Evolutionary conservation across 2,329 filamentous ascomycete genomes (phyloP).

Genomic region (Thelonectria olida): DNA sequence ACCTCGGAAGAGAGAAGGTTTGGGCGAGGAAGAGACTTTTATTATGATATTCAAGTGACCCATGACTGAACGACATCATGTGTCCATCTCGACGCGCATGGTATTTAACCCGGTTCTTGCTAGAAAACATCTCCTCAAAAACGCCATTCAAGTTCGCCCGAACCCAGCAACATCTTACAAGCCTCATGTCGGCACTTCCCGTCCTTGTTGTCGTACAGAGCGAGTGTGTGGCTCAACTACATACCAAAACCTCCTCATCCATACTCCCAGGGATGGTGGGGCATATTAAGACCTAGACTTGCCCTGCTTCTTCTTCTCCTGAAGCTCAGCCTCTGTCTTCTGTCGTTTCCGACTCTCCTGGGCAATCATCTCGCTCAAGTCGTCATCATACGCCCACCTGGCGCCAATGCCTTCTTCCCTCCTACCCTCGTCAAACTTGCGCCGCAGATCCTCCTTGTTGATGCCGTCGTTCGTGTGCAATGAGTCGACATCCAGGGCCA

Average conservation of each 20-base stretch:
- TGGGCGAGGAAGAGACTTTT: background rate
- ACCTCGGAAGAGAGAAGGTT: background rate
- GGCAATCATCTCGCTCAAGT: conserved; percentile 95
- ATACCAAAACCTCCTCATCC: too few relatives aligned
- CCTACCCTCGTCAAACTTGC: conserved; percentile 79
- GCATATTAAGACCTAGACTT: conserved; percentile 59
- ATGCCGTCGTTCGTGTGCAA: conserved; percentile 79
- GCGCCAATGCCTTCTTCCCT: conserved; percentile 73
- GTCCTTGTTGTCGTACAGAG: background rate
- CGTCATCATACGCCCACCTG: conserved; percentile 82
- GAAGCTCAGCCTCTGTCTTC: conserved; percentile 85
- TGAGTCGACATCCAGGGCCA: conserved; percentile 87
- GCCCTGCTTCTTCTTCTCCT: conserved; percentile 68
- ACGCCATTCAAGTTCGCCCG: conserved; percentile 35
- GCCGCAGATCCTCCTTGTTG: conserved; percentile 83
- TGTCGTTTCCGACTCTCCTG: conserved; percentile 90
- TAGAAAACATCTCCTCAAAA: conserved; percentile 28
- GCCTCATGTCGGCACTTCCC: conserved; percentile 20
- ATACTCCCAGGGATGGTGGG: too few relatives aligned
- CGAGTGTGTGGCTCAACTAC: background rate
- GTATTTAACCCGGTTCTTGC: conserved; percentile 35
- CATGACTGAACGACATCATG: background rate
- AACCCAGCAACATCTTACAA: conserved; percentile 16
- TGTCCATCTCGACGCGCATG: conserved; percentile 28
- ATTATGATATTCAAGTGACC: background rate